Base-by-base conservation (phyloP, 768 basidiomycete species). In the Termitomyces sp. region DNA sequence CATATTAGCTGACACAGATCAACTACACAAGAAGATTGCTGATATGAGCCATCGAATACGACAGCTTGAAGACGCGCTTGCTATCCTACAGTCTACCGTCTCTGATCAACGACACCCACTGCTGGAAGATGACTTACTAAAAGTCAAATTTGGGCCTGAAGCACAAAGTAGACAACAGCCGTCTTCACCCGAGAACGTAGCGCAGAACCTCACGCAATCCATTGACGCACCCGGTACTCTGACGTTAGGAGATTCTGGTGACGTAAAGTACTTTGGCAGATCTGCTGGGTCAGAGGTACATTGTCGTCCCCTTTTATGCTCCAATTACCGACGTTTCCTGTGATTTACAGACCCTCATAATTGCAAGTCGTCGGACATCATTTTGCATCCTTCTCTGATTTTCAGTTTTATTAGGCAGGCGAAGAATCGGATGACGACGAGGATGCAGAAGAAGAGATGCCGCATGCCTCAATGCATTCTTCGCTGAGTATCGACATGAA, bases 11-110 rank as follows among this genome's bases (percentile, higher is more conserved):
- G 84, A 84, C 51, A 86, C 85, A 1, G 78, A 83, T 40, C 80
- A 85, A 42, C 73, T 89, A 12, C 85, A 88, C 62, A 72, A 73
- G 49, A 85, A 86, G 66, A 86, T 87, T 23, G 67, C 79, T 7
- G 79, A 85, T 48, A 86, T 87, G 84, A 79, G 80, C 64, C 76
- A 81, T 61, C 79, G 86, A 16, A 86, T 88, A 44, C 79, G 84
- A 31, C 83, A 86, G 60, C 75, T 88, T 0, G 86, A 87, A 66
- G 86, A 88, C 54, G 84, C 83, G 0, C 70, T 88, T 10, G 82
- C 84, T 3, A 79, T 83, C 29, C 73, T 85, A 7, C 85, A 87
- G 55, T 71, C 80, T 2, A 76, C 78, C 9, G 71, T 81, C 5
- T 84, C 84, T 1, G 73, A 76, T 45, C 78, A 84, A 39, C 69